These are phyloP conservation scores for Aspergillus luchuensis DNA, from an alignment of 2,329 filamentous ascomycete species.

Conservation along the genomic window DNA sequence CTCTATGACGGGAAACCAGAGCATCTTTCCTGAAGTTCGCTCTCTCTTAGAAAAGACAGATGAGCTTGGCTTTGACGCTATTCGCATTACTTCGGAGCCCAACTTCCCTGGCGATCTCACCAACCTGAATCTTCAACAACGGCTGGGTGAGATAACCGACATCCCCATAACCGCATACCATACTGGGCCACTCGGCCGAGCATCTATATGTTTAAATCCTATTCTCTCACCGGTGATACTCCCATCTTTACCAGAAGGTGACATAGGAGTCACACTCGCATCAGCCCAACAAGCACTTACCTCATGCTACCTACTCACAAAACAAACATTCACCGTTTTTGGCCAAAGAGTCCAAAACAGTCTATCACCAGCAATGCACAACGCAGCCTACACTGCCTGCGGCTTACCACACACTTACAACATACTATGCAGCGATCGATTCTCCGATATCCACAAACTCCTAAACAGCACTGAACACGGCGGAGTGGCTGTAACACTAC, in stretches of 20 bases:
- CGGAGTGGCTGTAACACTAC: conserved; percentile 26
- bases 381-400: conserved; percentile 24
- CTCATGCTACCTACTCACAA: background rate
- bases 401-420: conserved; percentile 28
- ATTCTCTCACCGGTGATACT: background rate
- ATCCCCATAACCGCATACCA: background rate
- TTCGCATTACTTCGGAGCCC: background rate
- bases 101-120: background rate
- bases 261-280: background rate
- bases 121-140: background rate
- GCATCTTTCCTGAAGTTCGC: background rate
- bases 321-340: conserved; percentile 25
- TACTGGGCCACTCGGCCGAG: background rate
- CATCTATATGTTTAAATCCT: background rate
- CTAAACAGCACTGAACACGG: conserved; percentile 16
- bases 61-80: background rate
- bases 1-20: background rate
- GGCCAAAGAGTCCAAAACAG: conserved; percentile 26
- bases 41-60: background rate
- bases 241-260: background rate
- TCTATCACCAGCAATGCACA: conserved; percentile 32
- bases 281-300: background rate
- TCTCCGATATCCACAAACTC: conserved; percentile 17
- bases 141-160: background rate
- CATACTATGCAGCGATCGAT: conserved; percentile 5